Base-by-base conservation (phyloP, 768 basidiomycete genomes). In the Leucocoprinus sp. region DNA sequence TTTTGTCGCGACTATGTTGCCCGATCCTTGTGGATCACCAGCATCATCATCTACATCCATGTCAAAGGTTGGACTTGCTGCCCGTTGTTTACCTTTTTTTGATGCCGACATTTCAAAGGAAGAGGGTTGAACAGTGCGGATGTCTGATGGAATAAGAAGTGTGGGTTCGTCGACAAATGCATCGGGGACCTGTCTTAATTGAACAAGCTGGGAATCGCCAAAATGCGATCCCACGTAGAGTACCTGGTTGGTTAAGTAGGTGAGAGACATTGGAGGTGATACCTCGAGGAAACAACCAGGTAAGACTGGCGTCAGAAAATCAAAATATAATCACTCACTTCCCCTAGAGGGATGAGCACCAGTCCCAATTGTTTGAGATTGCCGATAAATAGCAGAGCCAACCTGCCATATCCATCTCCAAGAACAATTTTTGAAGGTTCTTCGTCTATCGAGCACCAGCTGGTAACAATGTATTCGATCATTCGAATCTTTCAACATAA, bases 181-280 rank as follows among this genome's bases (percentile, higher is more conserved):
- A n/a, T 66, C 50, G 0, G 81, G 74, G 1, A 61, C 64, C 27
- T 62, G 53, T 8, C 66, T 73, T 44, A 95, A 74, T 41, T 74
- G 70, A 2, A 93, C 54, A 8, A 93, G 63, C 52, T 91, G 86
- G 1, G 89, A 84, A 58, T 93, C 81, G 14, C 88, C 89, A 12
- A 75, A 67, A 52, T 90, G 84, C 5, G 91, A 93, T 14, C 90
- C 87, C 17, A 92, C 66, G 55, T 82, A 95, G 6, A 92, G 51
- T 7, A 75, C 62, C 58, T 87, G 81, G 37, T 76, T 72, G 4
- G 78, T 70, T 9, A 96, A 69, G 54, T 90, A 83, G 1, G 84
- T 78, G 49, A 95, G 56, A 8, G 79, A 73, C 8, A 71, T 84
- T 0, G 89, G 67, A 8, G 88, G 70, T 1, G 90, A 86, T 23